Conservation (phyloP, 129 eudicot genomes). For the Sambucus nigra region DNA sequence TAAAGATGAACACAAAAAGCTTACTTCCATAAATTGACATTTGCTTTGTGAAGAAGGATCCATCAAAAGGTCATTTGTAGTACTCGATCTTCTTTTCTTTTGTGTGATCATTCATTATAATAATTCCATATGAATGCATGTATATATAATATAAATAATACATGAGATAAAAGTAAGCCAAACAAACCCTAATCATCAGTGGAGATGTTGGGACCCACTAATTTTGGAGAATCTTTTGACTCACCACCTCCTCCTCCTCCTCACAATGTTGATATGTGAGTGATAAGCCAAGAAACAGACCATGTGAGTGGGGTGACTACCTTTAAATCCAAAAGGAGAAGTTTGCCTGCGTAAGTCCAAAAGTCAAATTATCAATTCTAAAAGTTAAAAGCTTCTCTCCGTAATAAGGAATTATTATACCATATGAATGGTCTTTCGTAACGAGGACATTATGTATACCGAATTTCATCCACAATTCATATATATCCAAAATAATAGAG, state of each 20-base stretch:
- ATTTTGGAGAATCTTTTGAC: slow-evolving; percentile 12
- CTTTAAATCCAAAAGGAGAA: slow-evolving; percentile 28
- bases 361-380: slow-evolving; percentile 22
- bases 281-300: slow-evolving; percentile 21
- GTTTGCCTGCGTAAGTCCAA: slow-evolving; percentile 20
- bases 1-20: slow-evolving; percentile 10
- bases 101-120: neutral
- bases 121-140: slow-evolving; percentile 1
- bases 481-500: no score
- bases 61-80: no score
- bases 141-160: neutral
- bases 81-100: neutral
- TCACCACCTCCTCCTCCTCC: neutral
- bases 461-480: no score
- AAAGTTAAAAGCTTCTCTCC: slow-evolving; percentile 17
- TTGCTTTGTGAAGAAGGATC: slow-evolving; percentile 22
- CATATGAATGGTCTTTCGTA: no score
- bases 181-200: slow-evolving; percentile 24
- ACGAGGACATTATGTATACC: no score
- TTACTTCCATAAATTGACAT: slow-evolving; percentile 15
- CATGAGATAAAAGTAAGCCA: slow-evolving; percentile 4
- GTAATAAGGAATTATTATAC: no score
- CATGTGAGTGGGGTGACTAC: slow-evolving; percentile 29
- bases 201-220: slow-evolving; percentile 11
- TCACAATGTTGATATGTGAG: neutral